Evolutionary conservation across 1,139 yeast species (phyloP), one percentile per base, ranked within the genome.

Genomic region (Pichia sp.): DNA sequence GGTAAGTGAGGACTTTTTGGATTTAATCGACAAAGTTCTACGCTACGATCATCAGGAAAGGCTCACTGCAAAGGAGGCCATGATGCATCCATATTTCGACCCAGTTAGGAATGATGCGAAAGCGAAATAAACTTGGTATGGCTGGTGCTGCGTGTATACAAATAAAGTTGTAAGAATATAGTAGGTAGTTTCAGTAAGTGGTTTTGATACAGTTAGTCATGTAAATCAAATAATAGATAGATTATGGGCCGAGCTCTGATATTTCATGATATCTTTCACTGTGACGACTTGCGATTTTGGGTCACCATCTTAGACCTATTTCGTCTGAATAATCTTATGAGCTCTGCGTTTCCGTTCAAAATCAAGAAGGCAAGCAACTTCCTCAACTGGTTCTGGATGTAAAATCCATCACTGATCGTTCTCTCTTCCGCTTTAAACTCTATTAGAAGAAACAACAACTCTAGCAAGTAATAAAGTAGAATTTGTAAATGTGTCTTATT

Each of bases 11-110:
- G 87, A 83, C 59, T 79, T 81, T 41, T 68, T 85, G 53, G 89
- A 84, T 64, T 77, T 86, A 60, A 77, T 86, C 59, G 91, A 85
- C 65, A 78, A 79, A 59, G 73, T 85, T 57, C 75, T 86, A 65
- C 78, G 83, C 53, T 86, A 84, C 64, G 92, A 86, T 65, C 93
- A 86, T 66, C 85, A 83, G 66, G 81, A 81, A 65, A 78, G 93
- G 68, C 77, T 87, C 44, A 85, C 93, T 3, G 93, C 93, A 1
- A 76, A 78, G 66, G 92, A 86, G 65, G 88, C 92, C 33, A 79
- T 85, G 82, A 76, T 69, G 30, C 91, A 85, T 72, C 76, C 79
- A 24, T 86, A 79, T 63, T 80, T 80, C 52, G 63, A 67, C 33
- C 62, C 63, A 3, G 64, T 69, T 29, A 61, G 71, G 54, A 59